These are phyloP conservation scores for Colletotrichum kahawae DNA, from an alignment of 2,329 filamentous ascomycete genomes.

Conservation along the genomic window DNA sequence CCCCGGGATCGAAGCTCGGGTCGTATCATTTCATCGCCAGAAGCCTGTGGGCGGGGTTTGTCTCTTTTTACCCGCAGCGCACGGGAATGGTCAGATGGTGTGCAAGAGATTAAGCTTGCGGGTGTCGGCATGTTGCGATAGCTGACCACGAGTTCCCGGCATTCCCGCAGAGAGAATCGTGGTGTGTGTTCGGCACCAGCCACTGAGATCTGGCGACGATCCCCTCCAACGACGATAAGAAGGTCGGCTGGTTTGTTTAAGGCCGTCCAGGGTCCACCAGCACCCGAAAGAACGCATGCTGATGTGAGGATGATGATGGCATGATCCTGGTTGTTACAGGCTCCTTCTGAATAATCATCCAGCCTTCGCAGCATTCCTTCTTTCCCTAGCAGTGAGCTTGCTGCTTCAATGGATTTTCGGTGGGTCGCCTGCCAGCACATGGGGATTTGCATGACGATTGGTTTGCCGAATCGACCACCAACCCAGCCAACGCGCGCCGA, in stretches of 20 bases:
- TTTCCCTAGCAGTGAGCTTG: not conserved
- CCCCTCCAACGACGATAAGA: not conserved
- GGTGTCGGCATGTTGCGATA: not conserved
- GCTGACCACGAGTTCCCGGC: not conserved
- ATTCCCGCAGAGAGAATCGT: not conserved
- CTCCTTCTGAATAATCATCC: not conserved
- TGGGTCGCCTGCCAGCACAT: not conserved
- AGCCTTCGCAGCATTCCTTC: not conserved
- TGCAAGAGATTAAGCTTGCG: not conserved
- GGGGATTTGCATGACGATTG: not conserved
- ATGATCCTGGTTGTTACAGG: not conserved
- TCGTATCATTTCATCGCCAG: not conserved
- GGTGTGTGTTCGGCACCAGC: not conserved
- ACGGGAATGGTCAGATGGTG: not conserved
- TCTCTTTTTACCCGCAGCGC: not conserved
- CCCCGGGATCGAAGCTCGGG: not conserved
- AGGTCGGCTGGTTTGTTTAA: not conserved
- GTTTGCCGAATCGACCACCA: not conserved
- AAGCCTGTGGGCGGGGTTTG: not conserved
- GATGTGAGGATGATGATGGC: conserved; percentile 1
- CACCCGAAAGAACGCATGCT: not conserved
- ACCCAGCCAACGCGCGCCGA: not conserved
- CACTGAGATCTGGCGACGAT: not conserved
- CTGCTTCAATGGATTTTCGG: not conserved
- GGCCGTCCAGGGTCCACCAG: not conserved